Evolutionary conservation across 2,329 filamentous ascomycete species (phyloP).

Genomic region (Xylariaceae sp.): DNA sequence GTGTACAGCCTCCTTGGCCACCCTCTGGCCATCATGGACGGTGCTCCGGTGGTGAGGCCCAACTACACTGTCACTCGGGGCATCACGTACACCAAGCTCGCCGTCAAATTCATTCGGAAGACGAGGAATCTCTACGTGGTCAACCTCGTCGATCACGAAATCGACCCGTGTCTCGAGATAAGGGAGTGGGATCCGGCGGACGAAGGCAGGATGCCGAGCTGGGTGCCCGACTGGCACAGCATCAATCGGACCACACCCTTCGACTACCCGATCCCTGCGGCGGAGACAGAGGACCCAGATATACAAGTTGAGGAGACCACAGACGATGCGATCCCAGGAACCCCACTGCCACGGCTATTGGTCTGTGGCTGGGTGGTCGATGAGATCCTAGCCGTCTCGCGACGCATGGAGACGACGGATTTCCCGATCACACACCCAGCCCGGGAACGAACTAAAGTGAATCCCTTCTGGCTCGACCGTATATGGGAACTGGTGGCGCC

Average conservation of each 20-base stretch:
- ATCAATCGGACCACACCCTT: constrained; percentile 9
- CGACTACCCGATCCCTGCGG: constrained; percentile 2
- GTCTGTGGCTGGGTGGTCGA: constrained; percentile 6
- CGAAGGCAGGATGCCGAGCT: constrained; percentile 7
- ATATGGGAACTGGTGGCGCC: constrained; percentile 5
- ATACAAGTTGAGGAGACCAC: constrained; percentile 2
- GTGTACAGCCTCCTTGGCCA: constrained; percentile 5
- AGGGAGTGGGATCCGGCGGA: constrained; percentile 6
- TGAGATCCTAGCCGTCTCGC: constrained; percentile 6
- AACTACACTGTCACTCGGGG: constrained; percentile 7
- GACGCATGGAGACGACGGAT: constrained; percentile 9
- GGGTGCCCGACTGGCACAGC: constrained; percentile 9
- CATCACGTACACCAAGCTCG: constrained; percentile 5
- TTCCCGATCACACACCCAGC: constrained; percentile 5
- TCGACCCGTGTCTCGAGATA: constrained; percentile 1
- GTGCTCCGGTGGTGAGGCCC: constrained; percentile 3
- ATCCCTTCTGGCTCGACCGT: constrained; percentile 8
- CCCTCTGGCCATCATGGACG: constrained; percentile 5
- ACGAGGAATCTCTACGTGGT: constrained; percentile 7
- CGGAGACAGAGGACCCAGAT: constrained; percentile 3
- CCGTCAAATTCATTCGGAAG: constrained; percentile 4
- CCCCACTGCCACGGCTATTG: constrained; percentile 3
- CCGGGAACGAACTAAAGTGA: constrained; percentile 3
- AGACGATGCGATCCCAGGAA: constrained; percentile 1
- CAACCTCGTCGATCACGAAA: constrained; percentile 7